Conservation (phyloP, 345 rosid genomes). For the Rhodamnia argentea region DNA sequence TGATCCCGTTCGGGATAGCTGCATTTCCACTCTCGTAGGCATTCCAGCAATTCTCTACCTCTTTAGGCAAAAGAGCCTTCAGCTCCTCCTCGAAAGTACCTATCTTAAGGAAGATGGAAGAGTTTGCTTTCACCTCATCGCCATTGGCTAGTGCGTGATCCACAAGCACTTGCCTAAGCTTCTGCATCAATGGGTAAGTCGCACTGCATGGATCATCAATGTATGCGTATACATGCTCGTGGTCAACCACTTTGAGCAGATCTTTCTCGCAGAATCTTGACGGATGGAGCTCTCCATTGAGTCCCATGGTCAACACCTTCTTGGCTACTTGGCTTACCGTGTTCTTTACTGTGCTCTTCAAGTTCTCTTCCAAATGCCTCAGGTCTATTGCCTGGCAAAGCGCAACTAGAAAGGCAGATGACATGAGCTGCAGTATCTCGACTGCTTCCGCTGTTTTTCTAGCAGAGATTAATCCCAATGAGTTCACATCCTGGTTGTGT, state of each 20-base stretch:
- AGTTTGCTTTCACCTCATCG: conserved; percentile 5
- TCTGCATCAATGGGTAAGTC: conserved; percentile 28
- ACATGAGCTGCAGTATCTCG: conserved; percentile 53
- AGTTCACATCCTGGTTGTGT: conserved; percentile 67
- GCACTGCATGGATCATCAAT: conserved; percentile 29
- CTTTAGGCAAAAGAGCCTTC: conserved; percentile 20
- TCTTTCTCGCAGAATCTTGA: conserved; percentile 34
- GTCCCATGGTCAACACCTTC: conserved; percentile 12
- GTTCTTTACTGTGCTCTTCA: conserved; percentile 19
- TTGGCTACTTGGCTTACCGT: conserved; percentile 19
- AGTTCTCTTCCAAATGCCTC: conserved; percentile 30
- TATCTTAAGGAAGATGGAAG: conserved; percentile 20
- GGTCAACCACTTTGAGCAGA: conserved; percentile 18
- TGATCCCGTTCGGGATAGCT: conserved; percentile 19
- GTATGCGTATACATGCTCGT: conserved; percentile 17
- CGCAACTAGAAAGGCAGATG: conserved; percentile 26
- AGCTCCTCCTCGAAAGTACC: conserved; percentile 25
- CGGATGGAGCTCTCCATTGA: conserved; percentile 20
- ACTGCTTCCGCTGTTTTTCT: conserved; percentile 38
- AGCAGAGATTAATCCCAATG: conserved; percentile 36
- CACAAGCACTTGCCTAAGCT: conserved; percentile 26
- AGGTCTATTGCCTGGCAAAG: conserved; percentile 35
- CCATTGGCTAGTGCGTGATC: conserved; percentile 22
- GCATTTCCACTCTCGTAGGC: conserved; percentile 16
- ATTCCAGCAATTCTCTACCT: conserved; percentile 18